Percentiles rank a stretch among this genome's conserved stretches.
Evolutionary conservation across 768 basidiomycete species (phyloP).

Genomic region (Mrakia frigida): DNA sequence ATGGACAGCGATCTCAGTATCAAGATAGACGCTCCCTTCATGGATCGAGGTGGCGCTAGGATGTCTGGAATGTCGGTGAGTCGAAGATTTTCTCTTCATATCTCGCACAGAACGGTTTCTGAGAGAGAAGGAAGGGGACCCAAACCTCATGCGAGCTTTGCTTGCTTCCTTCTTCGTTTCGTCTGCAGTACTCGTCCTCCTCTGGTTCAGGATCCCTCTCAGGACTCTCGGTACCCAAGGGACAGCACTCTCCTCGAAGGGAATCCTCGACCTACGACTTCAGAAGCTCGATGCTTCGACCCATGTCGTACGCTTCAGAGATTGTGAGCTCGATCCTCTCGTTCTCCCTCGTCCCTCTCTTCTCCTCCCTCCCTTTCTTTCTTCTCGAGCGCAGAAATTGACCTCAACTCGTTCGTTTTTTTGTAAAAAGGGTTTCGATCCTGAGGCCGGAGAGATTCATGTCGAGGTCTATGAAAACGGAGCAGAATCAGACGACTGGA

Average conservation of each 20-base stretch:
- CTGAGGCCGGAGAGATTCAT: neutral
- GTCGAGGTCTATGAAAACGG: neutral
- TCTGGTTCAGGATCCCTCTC: neutral
- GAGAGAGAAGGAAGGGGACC: too few species aligned
- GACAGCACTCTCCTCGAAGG: neutral
- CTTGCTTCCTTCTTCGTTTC: too few species aligned
- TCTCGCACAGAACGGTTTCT: too few species aligned
- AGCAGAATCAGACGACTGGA: neutral
- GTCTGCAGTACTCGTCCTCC: neutral
- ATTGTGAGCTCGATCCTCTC: neutral
- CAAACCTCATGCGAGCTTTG: too few species aligned
- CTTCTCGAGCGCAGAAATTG: too few species aligned
- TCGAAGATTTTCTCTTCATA: too few species aligned
- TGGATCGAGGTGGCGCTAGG: too few species aligned
- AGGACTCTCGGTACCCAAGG: neutral
- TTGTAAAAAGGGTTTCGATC: constrained; percentile 15
- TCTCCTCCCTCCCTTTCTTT: too few species aligned
- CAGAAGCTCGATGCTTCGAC: neutral
- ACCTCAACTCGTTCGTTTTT: neutral
- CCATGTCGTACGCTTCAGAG: neutral
- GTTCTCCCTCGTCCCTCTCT: too few species aligned
- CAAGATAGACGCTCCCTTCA: too few species aligned
- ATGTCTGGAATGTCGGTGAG: too few species aligned
- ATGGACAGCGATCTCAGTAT: too few species aligned
- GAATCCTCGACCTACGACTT: neutral